phyloP scores from a whole-genome alignment of 331 rosid genomes.

The Rhamnella rubrinervis region DNA sequence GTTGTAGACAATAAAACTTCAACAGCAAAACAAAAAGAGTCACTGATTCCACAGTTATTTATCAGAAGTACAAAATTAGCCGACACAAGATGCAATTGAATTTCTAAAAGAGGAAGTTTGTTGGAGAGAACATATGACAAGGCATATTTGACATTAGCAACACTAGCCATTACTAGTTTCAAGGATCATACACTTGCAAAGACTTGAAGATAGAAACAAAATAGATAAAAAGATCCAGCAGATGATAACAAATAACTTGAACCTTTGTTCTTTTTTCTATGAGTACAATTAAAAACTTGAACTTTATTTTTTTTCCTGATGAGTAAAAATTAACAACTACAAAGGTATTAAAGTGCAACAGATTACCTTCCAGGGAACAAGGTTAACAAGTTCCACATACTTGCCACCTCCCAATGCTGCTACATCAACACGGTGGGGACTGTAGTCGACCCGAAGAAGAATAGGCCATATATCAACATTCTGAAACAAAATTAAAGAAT shows the following conservation, averaged over 20 bases:
- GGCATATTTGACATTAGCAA: no score
- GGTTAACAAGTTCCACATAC: constrained; percentile 90
- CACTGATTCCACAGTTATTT: neutral
- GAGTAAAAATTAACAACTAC: neutral
- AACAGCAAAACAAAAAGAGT: neutral
- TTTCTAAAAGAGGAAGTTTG: neutral
- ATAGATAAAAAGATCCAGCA: no score
- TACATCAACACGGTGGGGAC: constrained; percentile 77
- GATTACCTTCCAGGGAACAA: constrained; percentile 94
- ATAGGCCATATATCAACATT: constrained; percentile 80
- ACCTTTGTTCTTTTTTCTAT: no score
- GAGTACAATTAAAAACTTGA: neutral
- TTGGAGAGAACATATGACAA: neutral
- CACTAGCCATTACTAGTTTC: neutral
- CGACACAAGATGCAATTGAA: neutral
- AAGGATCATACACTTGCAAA: no score
- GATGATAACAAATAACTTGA: no score
- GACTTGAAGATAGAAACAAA: no score
- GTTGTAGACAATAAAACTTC: neutral
- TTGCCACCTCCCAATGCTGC: constrained; percentile 85
- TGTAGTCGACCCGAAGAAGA: constrained; percentile 87
- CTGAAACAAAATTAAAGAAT: constrained; percentile 56
- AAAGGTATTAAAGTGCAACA: neutral
- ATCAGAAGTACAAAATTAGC: neutral
- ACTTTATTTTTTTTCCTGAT: neutral